Evolutionary conservation across 192 early-diverging fungal genomes (phyloP).

Genomic region (Podila epicladia): DNA sequence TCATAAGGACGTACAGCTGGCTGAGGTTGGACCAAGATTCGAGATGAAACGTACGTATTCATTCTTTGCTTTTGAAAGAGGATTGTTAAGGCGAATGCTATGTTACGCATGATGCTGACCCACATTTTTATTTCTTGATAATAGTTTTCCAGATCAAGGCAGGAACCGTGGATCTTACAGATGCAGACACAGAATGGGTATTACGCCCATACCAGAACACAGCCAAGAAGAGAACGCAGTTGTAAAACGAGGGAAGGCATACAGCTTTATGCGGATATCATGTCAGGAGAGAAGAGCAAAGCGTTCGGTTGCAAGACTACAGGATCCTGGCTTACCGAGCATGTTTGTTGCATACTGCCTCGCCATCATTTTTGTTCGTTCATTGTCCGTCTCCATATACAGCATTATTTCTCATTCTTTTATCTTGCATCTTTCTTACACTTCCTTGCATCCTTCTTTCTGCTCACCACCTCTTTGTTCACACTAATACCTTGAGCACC

Average conservation of each 20-base stretch:
- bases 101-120: neutral
- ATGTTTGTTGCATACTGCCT: no score
- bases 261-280: no score
- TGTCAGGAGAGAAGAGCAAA: no score
- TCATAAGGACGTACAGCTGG: conserved; percentile 91
- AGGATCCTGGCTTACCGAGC: no score
- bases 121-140: neutral
- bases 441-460: no score
- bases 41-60: conserved; percentile 87
- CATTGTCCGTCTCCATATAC: no score
- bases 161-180: conserved; percentile 92
- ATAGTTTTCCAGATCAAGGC: conserved; percentile 94
- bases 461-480: no score
- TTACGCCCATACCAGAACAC: conserved; percentile 91
- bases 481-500: no score
- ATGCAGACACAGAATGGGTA: conserved; percentile 98
- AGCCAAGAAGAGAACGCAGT: conserved; percentile 80
- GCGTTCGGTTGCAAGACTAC: no score
- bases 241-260: conserved; percentile 50
- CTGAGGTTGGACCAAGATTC: conserved; percentile 98
- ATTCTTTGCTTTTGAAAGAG: neutral
- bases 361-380: no score
- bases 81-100: neutral
- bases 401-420: no score
- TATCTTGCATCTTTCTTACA: no score